These are phyloP conservation scores for Bruguiera sexangula DNA, from an alignment of 345 rosid genomes.

Conservation along the genomic window DNA sequence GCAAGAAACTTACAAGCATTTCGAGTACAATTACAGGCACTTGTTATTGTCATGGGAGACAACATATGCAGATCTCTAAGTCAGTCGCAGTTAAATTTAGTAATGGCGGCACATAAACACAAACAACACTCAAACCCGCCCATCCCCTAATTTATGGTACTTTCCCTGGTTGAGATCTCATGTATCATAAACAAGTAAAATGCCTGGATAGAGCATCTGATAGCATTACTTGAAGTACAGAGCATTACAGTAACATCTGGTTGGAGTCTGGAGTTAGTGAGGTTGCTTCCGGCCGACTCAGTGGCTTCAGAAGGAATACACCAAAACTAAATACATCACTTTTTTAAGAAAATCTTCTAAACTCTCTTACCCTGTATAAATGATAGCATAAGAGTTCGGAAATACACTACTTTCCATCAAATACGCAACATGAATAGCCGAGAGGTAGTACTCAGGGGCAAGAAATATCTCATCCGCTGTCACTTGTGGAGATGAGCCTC, in stretches of 20 bases:
- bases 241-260: slow-evolving; percentile 15
- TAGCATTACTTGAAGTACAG: background rate
- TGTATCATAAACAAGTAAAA: background rate
- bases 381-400: slow-evolving; percentile 10
- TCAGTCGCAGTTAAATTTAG: no score
- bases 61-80: no score
- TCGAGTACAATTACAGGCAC: no score
- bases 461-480: slow-evolving; percentile 76
- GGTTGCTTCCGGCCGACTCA: slow-evolving; percentile 73
- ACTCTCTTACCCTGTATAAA: slow-evolving; percentile 69
- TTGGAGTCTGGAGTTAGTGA: slow-evolving; percentile 49
- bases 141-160: background rate
- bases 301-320: slow-evolving; percentile 81
- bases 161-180: background rate
- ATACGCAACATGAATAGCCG: slow-evolving; percentile 3
- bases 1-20: no score
- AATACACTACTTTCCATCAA: slow-evolving; percentile 1
- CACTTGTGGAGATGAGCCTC: slow-evolving; percentile 73
- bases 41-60: no score
- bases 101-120: no score
- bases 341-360: slow-evolving; percentile 80
- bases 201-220: background rate
- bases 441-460: slow-evolving; percentile 66
- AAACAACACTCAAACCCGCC: background rate
- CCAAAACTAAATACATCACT: slow-evolving; percentile 91